A percentile compares a stretch with the other conserved stretches of the same genome.
These are phyloP conservation scores for Zygosaccharomyces sapae DNA, from an alignment of 1,139 yeast species.

Conservation along the genomic window DNA sequence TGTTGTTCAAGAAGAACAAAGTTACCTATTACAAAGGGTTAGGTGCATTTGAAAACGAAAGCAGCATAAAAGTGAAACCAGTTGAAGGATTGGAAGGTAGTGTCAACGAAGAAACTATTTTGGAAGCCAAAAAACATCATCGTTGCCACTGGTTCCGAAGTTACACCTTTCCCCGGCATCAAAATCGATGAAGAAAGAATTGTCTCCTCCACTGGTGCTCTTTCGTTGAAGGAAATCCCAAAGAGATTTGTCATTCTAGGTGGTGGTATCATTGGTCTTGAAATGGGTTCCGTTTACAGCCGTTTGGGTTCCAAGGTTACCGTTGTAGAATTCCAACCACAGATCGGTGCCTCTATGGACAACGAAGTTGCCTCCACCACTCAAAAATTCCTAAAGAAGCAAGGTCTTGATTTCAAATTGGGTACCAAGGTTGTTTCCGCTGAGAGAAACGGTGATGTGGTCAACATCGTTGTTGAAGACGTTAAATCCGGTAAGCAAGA, in stretches of 20 bases:
- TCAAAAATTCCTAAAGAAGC: slow-evolving; percentile 87
- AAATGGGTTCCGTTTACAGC: slow-evolving; percentile 98
- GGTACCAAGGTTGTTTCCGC: slow-evolving; percentile 90
- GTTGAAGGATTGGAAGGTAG: slow-evolving; percentile 77
- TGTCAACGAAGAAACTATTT: slow-evolving; percentile 40
- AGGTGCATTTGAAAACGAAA: slow-evolving; percentile 83
- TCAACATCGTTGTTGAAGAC: slow-evolving; percentile 83
- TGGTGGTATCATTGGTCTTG: slow-evolving; percentile 99
- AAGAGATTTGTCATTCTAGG: slow-evolving; percentile 91
- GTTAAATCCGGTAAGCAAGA: slow-evolving; percentile 82
- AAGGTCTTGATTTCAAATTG: slow-evolving; percentile 89
- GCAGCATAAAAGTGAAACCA: slow-evolving; percentile 74
- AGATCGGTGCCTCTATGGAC: slow-evolving; percentile 97
- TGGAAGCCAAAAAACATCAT: slow-evolving; percentile 82
- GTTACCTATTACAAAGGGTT: slow-evolving; percentile 92
- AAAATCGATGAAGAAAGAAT: slow-evolving; percentile 95
- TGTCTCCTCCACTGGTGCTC: slow-evolving; percentile 92
- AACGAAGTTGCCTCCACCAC: slow-evolving; percentile 86
- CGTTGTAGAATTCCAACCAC: slow-evolving; percentile 81
- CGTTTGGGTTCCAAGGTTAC: slow-evolving; percentile 96
- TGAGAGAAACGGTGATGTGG: slow-evolving; percentile 80
- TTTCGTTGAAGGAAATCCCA: slow-evolving; percentile 82
- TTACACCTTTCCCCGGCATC: slow-evolving; percentile 98
- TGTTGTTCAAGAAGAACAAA: slow-evolving; percentile 91
- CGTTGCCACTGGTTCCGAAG: slow-evolving; percentile 98